phyloP scores from a whole-genome alignment of 2,329 filamentous ascomycete genomes.

The Arachnomyces sp. region DNA sequence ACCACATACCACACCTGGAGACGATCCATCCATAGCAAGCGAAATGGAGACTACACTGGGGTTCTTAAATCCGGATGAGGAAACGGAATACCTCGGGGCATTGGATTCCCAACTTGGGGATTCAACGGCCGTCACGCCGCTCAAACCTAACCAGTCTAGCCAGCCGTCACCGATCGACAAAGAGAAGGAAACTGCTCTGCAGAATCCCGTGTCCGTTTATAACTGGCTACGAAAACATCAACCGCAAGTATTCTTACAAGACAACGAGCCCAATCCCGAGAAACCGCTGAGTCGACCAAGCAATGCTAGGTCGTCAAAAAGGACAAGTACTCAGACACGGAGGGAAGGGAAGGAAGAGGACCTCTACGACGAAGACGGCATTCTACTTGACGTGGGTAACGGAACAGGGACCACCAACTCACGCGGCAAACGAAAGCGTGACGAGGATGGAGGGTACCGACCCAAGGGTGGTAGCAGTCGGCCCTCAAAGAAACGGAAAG shows the following conservation, averaged over 20 bases:
- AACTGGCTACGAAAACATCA: slow-evolving; percentile 88
- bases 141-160: slow-evolving; percentile 29
- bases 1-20: slow-evolving; percentile 21
- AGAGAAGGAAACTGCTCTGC: slow-evolving; percentile 51
- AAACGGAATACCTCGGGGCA: slow-evolving; percentile 35
- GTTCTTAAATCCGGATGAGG: slow-evolving; percentile 38
- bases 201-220: slow-evolving; percentile 85
- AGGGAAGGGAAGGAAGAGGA: slow-evolving; percentile 38
- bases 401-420: slow-evolving; percentile 8
- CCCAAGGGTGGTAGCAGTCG: slow-evolving; percentile 39
- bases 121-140: slow-evolving; percentile 45
- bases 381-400: slow-evolving; percentile 25
- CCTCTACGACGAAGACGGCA: slow-evolving; percentile 37
- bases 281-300: slow-evolving; percentile 34
- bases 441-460: slow-evolving; percentile 40
- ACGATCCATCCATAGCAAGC: slow-evolving; percentile 9
- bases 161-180: slow-evolving; percentile 41
- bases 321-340: slow-evolving; percentile 28
- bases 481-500: slow-evolving; percentile 27
- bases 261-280: slow-evolving; percentile 49
- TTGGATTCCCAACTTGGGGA: slow-evolving; percentile 35
- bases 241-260: slow-evolving; percentile 76
- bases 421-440: slow-evolving; percentile 41
- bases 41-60: slow-evolving; percentile 30
- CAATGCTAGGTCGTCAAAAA: slow-evolving; percentile 35